phyloP scores from a whole-genome alignment of 352 stramenopile genomes.

The Phytophthora gonapodyides region DNA sequence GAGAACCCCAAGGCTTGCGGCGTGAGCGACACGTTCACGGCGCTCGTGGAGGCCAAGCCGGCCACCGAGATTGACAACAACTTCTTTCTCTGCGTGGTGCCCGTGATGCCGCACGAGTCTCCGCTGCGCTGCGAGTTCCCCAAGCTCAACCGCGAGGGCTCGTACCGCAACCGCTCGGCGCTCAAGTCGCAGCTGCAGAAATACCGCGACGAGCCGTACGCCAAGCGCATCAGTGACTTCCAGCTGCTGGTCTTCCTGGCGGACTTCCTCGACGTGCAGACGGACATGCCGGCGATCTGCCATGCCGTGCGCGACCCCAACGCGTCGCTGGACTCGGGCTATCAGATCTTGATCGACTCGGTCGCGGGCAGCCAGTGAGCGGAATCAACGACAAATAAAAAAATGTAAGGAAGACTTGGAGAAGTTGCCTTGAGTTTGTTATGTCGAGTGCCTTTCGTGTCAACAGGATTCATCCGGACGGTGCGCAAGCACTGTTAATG shows the following conservation, averaged over 20 bases:
- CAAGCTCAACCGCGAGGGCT: constrained; percentile 90
- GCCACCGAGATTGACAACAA: constrained; percentile 95
- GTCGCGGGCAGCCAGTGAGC: constrained; percentile 84
- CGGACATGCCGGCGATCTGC: constrained; percentile 94
- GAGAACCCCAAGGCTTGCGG: constrained; percentile 90
- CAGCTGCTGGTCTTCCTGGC: constrained; percentile 95
- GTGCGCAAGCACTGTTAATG: too few species aligned
- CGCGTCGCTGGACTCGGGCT: constrained; percentile 94
- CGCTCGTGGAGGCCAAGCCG: constrained; percentile 96
- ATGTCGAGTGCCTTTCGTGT: too few species aligned
- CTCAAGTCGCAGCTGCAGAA: constrained; percentile 93
- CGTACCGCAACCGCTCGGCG: constrained; percentile 84
- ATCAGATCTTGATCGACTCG: constrained; percentile 95
- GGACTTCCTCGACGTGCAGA: constrained; percentile 92
- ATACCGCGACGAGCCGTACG: constrained; percentile 60
- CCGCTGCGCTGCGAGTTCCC: constrained; percentile 94
- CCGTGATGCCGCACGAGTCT: constrained; percentile 95
- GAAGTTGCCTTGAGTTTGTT: not conserved
- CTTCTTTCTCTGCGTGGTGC: constrained; percentile 97
- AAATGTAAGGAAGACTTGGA: not conserved
- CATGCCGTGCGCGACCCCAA: constrained; percentile 89
- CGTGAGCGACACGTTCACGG: constrained; percentile 97
- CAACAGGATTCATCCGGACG: too few species aligned
- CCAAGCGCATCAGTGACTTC: constrained; percentile 96
- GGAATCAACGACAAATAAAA: not conserved